Base-by-base conservation (phyloP, 2,329 filamentous ascomycete genomes). In the Elsinoe fawcettii region DNA sequence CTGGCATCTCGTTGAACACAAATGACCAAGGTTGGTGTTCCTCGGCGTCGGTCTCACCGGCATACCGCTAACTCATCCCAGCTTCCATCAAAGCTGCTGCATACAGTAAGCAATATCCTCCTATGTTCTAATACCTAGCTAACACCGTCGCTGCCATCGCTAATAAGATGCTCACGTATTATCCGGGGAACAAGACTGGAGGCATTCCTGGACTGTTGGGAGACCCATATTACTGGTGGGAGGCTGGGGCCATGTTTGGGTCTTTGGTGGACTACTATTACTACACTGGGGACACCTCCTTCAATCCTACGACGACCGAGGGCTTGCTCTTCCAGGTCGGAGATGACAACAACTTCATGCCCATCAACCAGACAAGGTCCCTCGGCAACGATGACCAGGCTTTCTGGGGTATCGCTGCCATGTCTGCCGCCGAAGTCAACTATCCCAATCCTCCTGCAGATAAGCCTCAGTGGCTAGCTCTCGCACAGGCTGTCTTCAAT, bases 141-240 rank as follows among this genome's bases (percentile, higher is more conserved):
- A 55, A 75, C 75, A 22, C 74, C 75, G 5, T 65, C 6, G 12
- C 63, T 11, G 67, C 67, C 11, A 66, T 70, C 18, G 77, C 77
- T 3, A 70, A 75, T 58, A 75, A 76, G 46, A 75, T 80, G 71
- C 74, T 81, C 70, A 65, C 66, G 16, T 78, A 75, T 62, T 82
- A 82, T 65, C 70, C 69, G 37, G 80, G 80, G 16, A 79, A 82
- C 60, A 63, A 73, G 47, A 74, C 77, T 1, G 77, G 76, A 14
- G 70, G 73, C 7, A 75, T 75, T 18, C 78, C 77, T 7, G 80
- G 80, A 47, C 71, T 79, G 57, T 73, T 90, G 30, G 81, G 83
- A 2, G 69, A 76, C 25, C 85, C 85, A 60, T 86, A 85, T 68
- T 88, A 87, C 75, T 89, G 85, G 85, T 88, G 85, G 85, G 82